Percentiles rank a stretch among this genome's conserved stretches.
These are phyloP conservation scores for Trichoderma asperelloides DNA, from an alignment of 495 filamentous ascomycete species.

Conservation along the genomic window DNA sequence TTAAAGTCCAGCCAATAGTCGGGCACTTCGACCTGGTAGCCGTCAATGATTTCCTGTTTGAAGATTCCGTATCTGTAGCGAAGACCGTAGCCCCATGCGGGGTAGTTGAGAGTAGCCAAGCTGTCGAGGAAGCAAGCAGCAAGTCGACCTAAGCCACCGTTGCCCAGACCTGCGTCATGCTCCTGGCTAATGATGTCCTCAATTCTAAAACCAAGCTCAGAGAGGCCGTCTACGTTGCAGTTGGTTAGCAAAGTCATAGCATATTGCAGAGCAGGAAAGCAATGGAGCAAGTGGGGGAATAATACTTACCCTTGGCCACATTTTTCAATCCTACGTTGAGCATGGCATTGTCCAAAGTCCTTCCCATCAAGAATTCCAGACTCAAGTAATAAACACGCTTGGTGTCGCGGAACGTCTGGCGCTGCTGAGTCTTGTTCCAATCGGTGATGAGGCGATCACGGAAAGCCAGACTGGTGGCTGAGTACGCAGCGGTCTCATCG, in stretches of 20 bases:
- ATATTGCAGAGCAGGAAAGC: not conserved
- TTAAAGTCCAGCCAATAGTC: slow-evolving; percentile 99
- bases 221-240: slow-evolving; percentile 43
- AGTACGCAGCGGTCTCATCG: slow-evolving; percentile 89
- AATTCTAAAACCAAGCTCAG: slow-evolving; percentile 87
- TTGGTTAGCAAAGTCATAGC: slow-evolving; percentile 9
- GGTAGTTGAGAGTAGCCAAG: slow-evolving; percentile 85
- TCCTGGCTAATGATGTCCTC: slow-evolving; percentile 94
- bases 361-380: slow-evolving; percentile 94
- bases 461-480: slow-evolving; percentile 82
- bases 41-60: slow-evolving; percentile 97
- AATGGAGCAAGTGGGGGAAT: not conserved
- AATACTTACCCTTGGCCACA: slow-evolving; percentile 58
- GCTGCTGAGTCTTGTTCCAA: slow-evolving; percentile 97
- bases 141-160: slow-evolving; percentile 88
- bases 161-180: slow-evolving; percentile 92
- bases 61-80: slow-evolving; percentile 97
- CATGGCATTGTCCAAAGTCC: slow-evolving; percentile 96
- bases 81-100: slow-evolving; percentile 94
- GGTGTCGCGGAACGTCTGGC: slow-evolving; percentile 79
- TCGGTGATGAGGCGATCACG: slow-evolving; percentile 87
- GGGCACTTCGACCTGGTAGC: slow-evolving; percentile 93
- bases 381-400: slow-evolving; percentile 96
- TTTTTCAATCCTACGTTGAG: slow-evolving; percentile 87
- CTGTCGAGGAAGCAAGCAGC: slow-evolving; percentile 97